Percentiles rank a stretch among this genome's conserved stretches.
Conservation (phyloP, 2,329 filamentous ascomycete species). For the Monosporascus sp. region DNA sequence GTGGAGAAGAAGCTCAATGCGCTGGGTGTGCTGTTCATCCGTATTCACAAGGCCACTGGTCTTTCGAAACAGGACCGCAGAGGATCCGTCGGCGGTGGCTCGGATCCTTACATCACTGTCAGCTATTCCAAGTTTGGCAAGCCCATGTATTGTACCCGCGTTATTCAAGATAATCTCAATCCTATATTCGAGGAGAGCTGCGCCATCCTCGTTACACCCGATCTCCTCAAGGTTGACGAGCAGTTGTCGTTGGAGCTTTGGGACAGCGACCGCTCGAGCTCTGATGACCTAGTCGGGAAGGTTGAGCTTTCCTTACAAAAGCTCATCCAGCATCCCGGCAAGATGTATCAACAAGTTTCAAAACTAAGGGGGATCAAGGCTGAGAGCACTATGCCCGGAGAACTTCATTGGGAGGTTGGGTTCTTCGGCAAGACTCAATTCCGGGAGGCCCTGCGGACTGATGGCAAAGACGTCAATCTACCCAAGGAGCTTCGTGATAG, state of each 20-base stretch:
- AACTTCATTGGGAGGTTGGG: slow-evolving; percentile 93
- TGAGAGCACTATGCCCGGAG: slow-evolving; percentile 83
- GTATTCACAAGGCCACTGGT: slow-evolving; percentile 80
- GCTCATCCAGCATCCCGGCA: slow-evolving; percentile 87
- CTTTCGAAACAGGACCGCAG: slow-evolving; percentile 87
- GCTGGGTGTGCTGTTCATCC: slow-evolving; percentile 84
- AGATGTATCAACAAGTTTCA: slow-evolving; percentile 86
- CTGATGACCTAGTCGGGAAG: slow-evolving; percentile 93
- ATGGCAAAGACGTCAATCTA: slow-evolving; percentile 75
- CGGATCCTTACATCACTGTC: slow-evolving; percentile 91
- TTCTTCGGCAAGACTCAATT: slow-evolving; percentile 91
- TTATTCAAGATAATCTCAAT: slow-evolving; percentile 91
- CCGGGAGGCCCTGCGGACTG: slow-evolving; percentile 74
- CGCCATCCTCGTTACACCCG: slow-evolving; percentile 78
- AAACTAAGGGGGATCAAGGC: slow-evolving; percentile 78
- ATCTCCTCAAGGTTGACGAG: slow-evolving; percentile 89
- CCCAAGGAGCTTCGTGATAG: slow-evolving; percentile 68
- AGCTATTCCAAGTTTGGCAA: slow-evolving; percentile 96
- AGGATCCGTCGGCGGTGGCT: slow-evolving; percentile 79
- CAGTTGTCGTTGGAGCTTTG: slow-evolving; percentile 90
- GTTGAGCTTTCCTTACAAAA: slow-evolving; percentile 91
- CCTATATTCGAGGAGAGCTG: slow-evolving; percentile 87
- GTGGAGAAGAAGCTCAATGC: slow-evolving; percentile 86
- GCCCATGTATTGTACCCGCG: slow-evolving; percentile 94
- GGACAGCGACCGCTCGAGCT: slow-evolving; percentile 89